Evolutionary conservation across 441 rosid species (phyloP).

Genomic region (Viola pubescens): DNA sequence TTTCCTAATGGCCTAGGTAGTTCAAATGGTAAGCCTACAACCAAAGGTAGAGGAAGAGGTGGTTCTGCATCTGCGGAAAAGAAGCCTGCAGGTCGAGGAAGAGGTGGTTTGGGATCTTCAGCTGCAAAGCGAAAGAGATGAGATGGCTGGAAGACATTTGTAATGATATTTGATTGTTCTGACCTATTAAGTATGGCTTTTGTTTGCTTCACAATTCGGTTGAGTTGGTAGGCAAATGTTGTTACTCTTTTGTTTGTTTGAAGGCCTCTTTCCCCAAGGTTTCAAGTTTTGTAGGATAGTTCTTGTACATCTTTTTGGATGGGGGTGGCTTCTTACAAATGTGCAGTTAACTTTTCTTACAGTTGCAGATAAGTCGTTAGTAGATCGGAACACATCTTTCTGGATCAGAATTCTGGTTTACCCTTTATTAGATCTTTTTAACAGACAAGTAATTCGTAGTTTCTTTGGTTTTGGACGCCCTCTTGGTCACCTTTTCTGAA

Average conservation of each 20-base stretch:
- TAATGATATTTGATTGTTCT: neutral
- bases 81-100: constrained; percentile 23
- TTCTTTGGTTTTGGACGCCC: too few relatives aligned
- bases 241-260: neutral
- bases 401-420: too few relatives aligned
- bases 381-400: too few relatives aligned
- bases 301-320: neutral
- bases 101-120: constrained; percentile 19
- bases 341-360: too few relatives aligned
- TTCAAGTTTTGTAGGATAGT: neutral
- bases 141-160: neutral
- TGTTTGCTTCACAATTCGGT: neutral
- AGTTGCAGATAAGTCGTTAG: too few relatives aligned
- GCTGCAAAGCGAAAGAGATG: constrained; percentile 55
- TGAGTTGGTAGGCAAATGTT: neutral
- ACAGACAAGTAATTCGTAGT: too few relatives aligned
- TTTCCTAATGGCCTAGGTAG: constrained; percentile 47
- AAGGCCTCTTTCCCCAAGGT: neutral
- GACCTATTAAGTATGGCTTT: neutral
- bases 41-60: constrained; percentile 42
- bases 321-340: neutral
- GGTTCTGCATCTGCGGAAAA: constrained; percentile 23
- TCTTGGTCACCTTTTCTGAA: too few relatives aligned
- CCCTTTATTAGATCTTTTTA: too few relatives aligned
- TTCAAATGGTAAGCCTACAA: constrained; percentile 34